phyloP scores from a whole-genome alignment of 129 eudicot species.

The Scalesia atractyloides region DNA sequence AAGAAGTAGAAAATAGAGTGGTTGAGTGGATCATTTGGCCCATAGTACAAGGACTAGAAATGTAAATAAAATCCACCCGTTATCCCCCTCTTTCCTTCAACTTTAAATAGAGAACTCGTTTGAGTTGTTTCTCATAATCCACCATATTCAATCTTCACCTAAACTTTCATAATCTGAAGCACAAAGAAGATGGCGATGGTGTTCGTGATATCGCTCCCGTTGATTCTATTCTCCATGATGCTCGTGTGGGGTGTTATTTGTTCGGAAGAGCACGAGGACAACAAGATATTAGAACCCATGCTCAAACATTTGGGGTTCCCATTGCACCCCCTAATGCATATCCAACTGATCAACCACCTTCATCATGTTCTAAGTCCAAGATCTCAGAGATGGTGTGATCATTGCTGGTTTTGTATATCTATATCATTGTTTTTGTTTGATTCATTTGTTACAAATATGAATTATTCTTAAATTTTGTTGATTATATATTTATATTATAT shows the following conservation, averaged over 20 bases:
- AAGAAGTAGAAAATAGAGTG: too few species aligned
- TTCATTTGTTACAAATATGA: too few species aligned
- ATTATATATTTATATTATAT: too few species aligned
- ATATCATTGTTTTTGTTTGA: too few species aligned
- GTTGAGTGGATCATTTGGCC: too few species aligned
- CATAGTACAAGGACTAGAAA: constrained; percentile 10
- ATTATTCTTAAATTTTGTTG: too few species aligned
- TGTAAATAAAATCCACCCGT: constrained; percentile 11
- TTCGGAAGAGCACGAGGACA: constrained; percentile 63
- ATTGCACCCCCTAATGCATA: constrained; percentile 50
- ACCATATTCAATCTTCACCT: not conserved
- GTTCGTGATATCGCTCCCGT: constrained; percentile 59
- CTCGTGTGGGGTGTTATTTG: constrained; percentile 61
- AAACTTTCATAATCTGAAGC: not conserved
- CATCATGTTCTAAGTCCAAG: constrained; percentile 25
- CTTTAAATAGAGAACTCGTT: not conserved
- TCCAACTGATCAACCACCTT: constrained; percentile 16
- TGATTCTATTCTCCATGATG: constrained; percentile 51
- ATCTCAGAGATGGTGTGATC: constrained; percentile 26
- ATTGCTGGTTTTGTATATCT: not conserved
- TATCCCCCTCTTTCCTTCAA: not conserved
- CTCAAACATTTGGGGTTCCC: constrained; percentile 62
- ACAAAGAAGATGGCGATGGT: constrained; percentile 57
- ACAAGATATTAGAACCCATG: constrained; percentile 53
- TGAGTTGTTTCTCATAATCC: not conserved